A percentile compares a stretch with the other conserved stretches of the same genome.
Evolutionary conservation across 208 protist genomes (phyloP).

Genomic region (Giardia duodenalis): DNA sequence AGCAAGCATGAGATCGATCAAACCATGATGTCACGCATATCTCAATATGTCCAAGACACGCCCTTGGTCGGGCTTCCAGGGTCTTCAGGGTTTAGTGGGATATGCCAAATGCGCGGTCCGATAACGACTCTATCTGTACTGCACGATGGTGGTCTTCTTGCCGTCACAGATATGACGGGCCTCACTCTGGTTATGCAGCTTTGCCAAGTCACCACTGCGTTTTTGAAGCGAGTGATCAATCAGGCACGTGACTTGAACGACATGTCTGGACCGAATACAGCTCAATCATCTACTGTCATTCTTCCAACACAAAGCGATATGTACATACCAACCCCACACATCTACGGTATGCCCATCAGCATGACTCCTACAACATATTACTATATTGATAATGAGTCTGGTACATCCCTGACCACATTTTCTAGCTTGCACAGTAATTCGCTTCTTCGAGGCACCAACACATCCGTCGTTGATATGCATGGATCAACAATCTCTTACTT

Average conservation of each 20-base stretch:
- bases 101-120: neutral
- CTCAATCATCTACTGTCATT: neutral
- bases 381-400: neutral
- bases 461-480: too few species aligned
- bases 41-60: neutral
- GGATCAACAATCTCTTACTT: neutral
- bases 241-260: neutral
- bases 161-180: neutral
- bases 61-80: neutral
- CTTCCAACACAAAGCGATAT: neutral
- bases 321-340: too few species aligned
- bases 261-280: neutral
- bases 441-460: too few species aligned
- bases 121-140: neutral
- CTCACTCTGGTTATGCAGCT: neutral
- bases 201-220: neutral
- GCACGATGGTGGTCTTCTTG: neutral
- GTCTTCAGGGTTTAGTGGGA: neutral
- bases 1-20: neutral
- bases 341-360: too few species aligned
- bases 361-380: neutral
- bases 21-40: neutral
- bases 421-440: too few species aligned
- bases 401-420: too few species aligned
- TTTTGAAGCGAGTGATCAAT: neutral